These are phyloP conservation scores for Scheffersomyces insectosa DNA, from an alignment of 1,139 yeast genomes.

Conservation along the genomic window DNA sequence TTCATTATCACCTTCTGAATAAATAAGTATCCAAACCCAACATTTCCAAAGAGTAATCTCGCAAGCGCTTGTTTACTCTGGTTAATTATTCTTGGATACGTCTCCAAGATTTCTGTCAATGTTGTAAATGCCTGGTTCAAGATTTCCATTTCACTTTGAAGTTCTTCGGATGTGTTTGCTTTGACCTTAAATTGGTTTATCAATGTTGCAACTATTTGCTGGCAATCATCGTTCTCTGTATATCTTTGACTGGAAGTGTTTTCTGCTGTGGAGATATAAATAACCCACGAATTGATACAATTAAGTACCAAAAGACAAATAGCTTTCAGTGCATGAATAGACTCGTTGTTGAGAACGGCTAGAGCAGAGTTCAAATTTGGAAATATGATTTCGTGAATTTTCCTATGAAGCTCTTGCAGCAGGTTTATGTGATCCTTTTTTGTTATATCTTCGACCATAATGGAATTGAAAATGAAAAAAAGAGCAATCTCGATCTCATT, in stretches of 20 bases:
- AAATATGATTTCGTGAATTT: constrained; percentile 10
- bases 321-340: not conserved
- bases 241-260: constrained; percentile 37
- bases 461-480: constrained; percentile 29
- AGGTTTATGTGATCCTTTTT: constrained; percentile 29
- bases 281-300: constrained; percentile 36
- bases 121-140: constrained; percentile 33
- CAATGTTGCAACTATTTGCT: not conserved
- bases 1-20: constrained; percentile 23
- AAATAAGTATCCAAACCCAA: constrained; percentile 40
- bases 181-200: not conserved
- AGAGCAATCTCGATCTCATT: constrained; percentile 10
- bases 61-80: constrained; percentile 21
- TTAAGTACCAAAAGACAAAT: constrained; percentile 27
- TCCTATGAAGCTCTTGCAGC: constrained; percentile 10
- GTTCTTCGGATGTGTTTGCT: not conserved
- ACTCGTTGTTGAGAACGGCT: not conserved
- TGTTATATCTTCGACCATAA: constrained; percentile 56
- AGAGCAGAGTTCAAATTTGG: constrained; percentile 5
- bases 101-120: constrained; percentile 48
- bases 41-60: constrained; percentile 35
- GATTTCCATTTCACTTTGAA: constrained; percentile 16
- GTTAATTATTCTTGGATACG: constrained; percentile 42
- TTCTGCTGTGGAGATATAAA: constrained; percentile 36
- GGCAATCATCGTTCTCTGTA: constrained; percentile 15